Evolutionary conservation across 345 rosid genomes (phyloP).

Genomic region (Chamaenerion angustifolium): DNA sequence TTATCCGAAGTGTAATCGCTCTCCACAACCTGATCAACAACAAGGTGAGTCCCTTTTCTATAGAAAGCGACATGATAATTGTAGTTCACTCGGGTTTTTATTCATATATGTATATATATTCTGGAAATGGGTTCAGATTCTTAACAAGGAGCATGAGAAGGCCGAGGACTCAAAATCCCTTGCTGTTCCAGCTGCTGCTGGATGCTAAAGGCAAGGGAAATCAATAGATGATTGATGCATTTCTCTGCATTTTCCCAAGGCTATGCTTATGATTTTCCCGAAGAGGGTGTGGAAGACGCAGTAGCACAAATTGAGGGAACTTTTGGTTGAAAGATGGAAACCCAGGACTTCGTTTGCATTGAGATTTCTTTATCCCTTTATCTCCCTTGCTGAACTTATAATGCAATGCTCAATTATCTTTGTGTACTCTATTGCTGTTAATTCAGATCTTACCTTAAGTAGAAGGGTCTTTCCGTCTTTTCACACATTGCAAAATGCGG

Average conservation of each 20-base stretch:
- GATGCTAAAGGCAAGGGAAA: conserved; percentile 20
- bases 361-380: too few species aligned
- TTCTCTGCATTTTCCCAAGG: background rate
- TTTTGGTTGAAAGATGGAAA: too few species aligned
- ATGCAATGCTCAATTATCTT: too few species aligned
- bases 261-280: background rate
- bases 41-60: conserved; percentile 36
- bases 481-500: too few species aligned
- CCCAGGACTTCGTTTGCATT: too few species aligned
- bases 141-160: conserved; percentile 88
- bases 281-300: too few species aligned
- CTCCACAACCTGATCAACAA: conserved; percentile 92
- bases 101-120: too few species aligned
- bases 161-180: conserved; percentile 71
- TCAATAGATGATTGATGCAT: background rate
- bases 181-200: conserved; percentile 30
- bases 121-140: conserved; percentile 27
- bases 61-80: background rate
- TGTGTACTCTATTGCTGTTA: too few species aligned
- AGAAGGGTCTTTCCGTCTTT: too few species aligned
- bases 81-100: background rate
- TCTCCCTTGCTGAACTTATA: too few species aligned
- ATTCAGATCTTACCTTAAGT: too few species aligned
- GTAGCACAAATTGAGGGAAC: too few species aligned
- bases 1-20: conserved; percentile 69